Base-by-base conservation (phyloP, 1,139 yeast species). In the Debaryomyces psychrophilus region DNA sequence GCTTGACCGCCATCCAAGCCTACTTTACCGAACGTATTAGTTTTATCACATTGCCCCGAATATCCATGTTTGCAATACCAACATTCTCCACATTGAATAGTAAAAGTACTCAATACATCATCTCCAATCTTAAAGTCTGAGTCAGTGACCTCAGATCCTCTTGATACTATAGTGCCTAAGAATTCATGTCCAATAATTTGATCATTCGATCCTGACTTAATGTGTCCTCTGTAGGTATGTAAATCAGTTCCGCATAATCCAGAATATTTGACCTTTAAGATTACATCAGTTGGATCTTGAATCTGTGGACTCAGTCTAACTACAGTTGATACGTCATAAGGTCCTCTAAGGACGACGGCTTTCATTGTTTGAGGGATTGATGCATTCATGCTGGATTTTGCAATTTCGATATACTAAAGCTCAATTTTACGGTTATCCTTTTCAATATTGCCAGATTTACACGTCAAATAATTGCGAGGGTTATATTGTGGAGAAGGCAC, bases 171-270 rank as follows among this genome's bases (percentile, higher is more conserved):
- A 2, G 62, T 64, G 1, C 83, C 82, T 14, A 72, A 57, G 43
- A 77, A 76, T 53, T 79, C 83, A 58, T 79, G 83, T 9, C 83
- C 83, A 56, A 76, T 67, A 14, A 71, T 62, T 49, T 75, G 77
- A n/a, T 70, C 77, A 22, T 50, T 53, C 8, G 60, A 60, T 0
- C 73, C 69, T 9, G 69, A 65, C 25, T 70, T 64, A 31, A 80
- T 75, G 47, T 78, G 78, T 5, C 87, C 87, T 18, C 87, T 64
- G 56, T 79, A 83, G 51, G 79, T 74, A 59, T 82, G 87, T 37
- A 82, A 64, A 56, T 82, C 88, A 2, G 85, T 77, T 1, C 87
- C 87, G 60, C 86, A 82, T 20, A 82, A 62, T 1, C 85, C 86
- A 1, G 83, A 76, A 47, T 73, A 79, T 46, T 68, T 68, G 31